phyloP scores from a whole-genome alignment of 192 early-diverging fungal genomes.

The Phycomyces blakesleeanus region DNA sequence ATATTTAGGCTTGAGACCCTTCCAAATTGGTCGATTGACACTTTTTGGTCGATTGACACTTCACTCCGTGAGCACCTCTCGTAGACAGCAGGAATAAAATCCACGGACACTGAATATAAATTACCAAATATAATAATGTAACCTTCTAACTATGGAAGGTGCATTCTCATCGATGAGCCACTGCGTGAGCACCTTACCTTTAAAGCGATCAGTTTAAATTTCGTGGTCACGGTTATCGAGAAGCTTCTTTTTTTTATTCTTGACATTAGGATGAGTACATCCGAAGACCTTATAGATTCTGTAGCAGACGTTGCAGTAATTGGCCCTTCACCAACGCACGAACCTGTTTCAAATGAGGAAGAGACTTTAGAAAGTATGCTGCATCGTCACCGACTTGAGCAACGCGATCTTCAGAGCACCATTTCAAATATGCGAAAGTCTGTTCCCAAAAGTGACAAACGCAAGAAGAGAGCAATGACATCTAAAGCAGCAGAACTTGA shows the following conservation, averaged over 20 bases:
- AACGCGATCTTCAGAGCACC: constrained; percentile 64
- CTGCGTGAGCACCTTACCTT: no score
- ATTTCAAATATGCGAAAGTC: constrained; percentile 76
- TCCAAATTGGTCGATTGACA: no score
- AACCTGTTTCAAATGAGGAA: neutral
- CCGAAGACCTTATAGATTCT: neutral
- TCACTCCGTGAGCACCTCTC: no score
- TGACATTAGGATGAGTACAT: neutral
- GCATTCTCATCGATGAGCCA: no score
- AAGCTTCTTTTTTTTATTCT: neutral
- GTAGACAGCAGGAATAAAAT: no score
- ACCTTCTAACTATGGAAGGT: no score
- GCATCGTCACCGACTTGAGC: constrained; percentile 73
- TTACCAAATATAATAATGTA: no score
- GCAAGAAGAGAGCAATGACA: constrained; percentile 79
- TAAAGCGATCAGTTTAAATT: neutral
- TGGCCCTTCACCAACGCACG: neutral
- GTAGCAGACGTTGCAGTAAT: neutral
- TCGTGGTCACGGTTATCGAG: neutral
- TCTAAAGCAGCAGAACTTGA: constrained; percentile 69
- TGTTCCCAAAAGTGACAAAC: constrained; percentile 77
- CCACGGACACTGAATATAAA: no score
- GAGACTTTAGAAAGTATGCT: constrained; percentile 65
- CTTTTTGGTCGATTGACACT: no score
- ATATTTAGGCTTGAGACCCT: no score